phyloP scores from a whole-genome alignment of 2,329 filamentous ascomycete genomes.

The Epichloe gansuensis region DNA sequence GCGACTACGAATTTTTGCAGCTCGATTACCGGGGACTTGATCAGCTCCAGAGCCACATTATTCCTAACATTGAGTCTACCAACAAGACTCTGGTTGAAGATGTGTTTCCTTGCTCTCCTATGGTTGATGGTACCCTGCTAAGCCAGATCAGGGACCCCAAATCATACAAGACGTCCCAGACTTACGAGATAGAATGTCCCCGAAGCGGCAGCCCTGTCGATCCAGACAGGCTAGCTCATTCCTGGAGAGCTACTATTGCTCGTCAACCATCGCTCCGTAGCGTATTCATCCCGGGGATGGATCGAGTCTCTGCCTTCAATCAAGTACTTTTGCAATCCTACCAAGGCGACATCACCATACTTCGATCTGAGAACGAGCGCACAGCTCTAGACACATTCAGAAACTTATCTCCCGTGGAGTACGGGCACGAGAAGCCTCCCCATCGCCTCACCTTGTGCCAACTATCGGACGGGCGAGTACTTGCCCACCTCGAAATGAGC shows the following conservation, averaged over 20 bases:
- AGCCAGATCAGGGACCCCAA: slow-evolving; percentile 10
- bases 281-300: slow-evolving; percentile 5
- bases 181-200: not conserved
- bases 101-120: slow-evolving; percentile 19
- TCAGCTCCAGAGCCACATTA: slow-evolving; percentile 3
- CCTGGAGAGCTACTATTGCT: slow-evolving; percentile 6
- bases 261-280: slow-evolving; percentile 7
- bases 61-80: slow-evolving; percentile 2
- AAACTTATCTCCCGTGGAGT: not conserved
- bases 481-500: slow-evolving; percentile 7
- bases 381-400: not conserved
- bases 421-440: not conserved
- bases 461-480: not conserved
- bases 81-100: slow-evolving; percentile 13
- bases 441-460: not conserved
- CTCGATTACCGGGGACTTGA: slow-evolving; percentile 4
- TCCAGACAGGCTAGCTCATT: slow-evolving; percentile 3
- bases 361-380: not conserved
- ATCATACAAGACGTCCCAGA: slow-evolving; percentile 2
- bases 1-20: slow-evolving; percentile 1
- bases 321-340: not conserved
- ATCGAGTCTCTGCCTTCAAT: slow-evolving; percentile 4
- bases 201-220: not conserved
- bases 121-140: slow-evolving; percentile 21
- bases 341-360: not conserved